Base-by-base conservation (phyloP, 2,329 filamentous ascomycete species). In the Ambrosiella xylebori region DNA sequence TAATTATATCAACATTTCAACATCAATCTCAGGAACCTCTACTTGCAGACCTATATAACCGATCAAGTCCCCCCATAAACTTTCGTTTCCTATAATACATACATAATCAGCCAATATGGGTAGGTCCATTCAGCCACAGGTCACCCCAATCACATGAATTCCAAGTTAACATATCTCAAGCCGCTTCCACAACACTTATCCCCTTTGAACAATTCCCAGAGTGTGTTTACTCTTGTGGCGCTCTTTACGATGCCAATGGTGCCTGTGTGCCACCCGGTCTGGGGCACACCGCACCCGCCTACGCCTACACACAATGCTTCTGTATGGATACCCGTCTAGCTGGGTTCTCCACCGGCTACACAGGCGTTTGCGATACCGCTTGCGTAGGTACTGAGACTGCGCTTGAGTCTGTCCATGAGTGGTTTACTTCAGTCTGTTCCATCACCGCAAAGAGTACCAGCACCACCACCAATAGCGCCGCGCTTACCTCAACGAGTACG, bases 221-320 rank as follows among this genome's bases (percentile, higher is more conserved):
- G 35, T 88, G 85, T 65, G 84, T 80, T 8, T 67, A 72, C 19
- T 61, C 66, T 52, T 88, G 85, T 65, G 74, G 76, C 49, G 67
- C 72, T 36, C 78, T 88, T 50, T 81, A 77, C 66, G 78, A 86
- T 68, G 87, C 85, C 59, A 86, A 89, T 65, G 77, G 77, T 51
- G 80, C 74, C 61, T 94, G 88, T 69, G 76, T 84, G 1, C 83
- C 84, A 2, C 78, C 77, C 3, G 59, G 56, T 13, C 45, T 58
- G 27, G 53, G 57, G 13, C 45, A 50, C 45, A 74, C 71, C 27
- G 73, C 69, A 2, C 68, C 76, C 4, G 68, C 70, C 6, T 74
- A 75, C 54, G 76, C 74, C 49, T 87, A 85, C 67, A 74, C 80
- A 56, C 73, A 75, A 40, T 94, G 88, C 70, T 89, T 94, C 71